Base-by-base conservation (phyloP, 169 alveolate species). In the Plasmodium gonderi region DNA sequence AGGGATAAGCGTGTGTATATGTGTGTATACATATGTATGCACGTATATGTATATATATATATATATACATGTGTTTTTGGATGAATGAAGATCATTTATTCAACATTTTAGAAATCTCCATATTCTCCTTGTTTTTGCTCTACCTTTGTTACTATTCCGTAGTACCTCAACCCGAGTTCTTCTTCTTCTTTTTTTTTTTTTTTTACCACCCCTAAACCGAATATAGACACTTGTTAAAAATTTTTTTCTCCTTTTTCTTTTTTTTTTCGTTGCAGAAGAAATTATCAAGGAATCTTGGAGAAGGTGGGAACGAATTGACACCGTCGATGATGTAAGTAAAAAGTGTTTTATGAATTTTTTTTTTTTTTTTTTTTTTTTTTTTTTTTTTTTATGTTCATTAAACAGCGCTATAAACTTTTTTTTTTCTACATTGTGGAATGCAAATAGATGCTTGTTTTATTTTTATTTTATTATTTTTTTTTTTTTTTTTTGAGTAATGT, bases 281-380 rank as follows among this genome's bases (percentile, higher is more conserved):
- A 89, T 89, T 14, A 89, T 89, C 47, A 89, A 89, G 47, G 94
- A 89, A 49, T 89, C 94, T 12, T 78, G 94, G 94, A 89, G 80
- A 77, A 89, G 94, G 80, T 89, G 94, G 94, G 90, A 54, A 68
- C 29, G 80, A 68, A 89, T 89, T 68, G 94, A 89, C 44, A 89
- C 94, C 81, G 94, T 89, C 33, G 94, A 89, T 17, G 94, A 89
- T 89, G 94, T 89, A 89, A 89, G n/a, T 33, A 65, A 64, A n/a
- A 75, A 11, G 9, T 51, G 40, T 49, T 47, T 67, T n/a, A 20
- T 26, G 31, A 14, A 51, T 42, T 7, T 81, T 12, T 87, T n/a
- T 60, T 20, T 42, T 31, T 76, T 38, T 33, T 23, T 77, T 8
- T 31, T 49, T 47, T 20, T 51, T 31, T 47, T 72, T 72, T n/a